Conservation (phyloP, 768 basidiomycete species). For the Mycena crocata region DNA sequence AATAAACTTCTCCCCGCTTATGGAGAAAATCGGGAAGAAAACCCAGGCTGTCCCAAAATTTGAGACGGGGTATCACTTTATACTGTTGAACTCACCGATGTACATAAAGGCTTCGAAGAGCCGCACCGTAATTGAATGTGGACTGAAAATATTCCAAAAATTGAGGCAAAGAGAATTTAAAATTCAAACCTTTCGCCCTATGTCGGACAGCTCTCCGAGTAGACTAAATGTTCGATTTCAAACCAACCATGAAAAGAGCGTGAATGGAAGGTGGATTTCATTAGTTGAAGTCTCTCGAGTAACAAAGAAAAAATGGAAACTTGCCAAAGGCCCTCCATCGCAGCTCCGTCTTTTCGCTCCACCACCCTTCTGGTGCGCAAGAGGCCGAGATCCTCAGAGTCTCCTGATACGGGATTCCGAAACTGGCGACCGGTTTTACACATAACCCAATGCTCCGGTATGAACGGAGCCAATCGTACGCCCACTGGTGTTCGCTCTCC, state of each 20-base stretch:
- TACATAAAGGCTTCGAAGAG: conserved; percentile 73
- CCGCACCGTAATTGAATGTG: conserved; percentile 70
- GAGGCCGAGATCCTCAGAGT: conserved; percentile 38
- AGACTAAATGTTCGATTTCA: conserved; percentile 53
- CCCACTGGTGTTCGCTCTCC: conserved; percentile 86
- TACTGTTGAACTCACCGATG: conserved; percentile 59
- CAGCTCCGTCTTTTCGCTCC: conserved; percentile 67
- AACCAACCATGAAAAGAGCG: background rate
- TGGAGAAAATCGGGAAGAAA: conserved; percentile 69
- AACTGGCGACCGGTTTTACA: conserved; percentile 68
- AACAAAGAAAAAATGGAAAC: conserved; percentile 33
- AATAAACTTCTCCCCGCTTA: conserved; percentile 63
- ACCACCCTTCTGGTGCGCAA: conserved; percentile 60
- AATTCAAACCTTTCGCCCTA: conserved; percentile 69
- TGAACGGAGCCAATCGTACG: conserved; percentile 69
- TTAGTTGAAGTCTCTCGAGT: background rate
- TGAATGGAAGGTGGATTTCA: background rate
- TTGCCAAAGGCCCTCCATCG: conserved; percentile 73
- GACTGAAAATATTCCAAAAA: conserved; percentile 63
- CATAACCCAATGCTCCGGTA: conserved; percentile 78
- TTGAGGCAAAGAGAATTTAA: background rate
- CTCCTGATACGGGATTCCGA: conserved; percentile 54
- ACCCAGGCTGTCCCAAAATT: conserved; percentile 57
- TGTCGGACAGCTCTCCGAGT: conserved; percentile 77
- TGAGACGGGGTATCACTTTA: background rate